These are phyloP conservation scores for Phytopythium montanum DNA, from an alignment of 352 stramenopile species.

Conservation along the genomic window DNA sequence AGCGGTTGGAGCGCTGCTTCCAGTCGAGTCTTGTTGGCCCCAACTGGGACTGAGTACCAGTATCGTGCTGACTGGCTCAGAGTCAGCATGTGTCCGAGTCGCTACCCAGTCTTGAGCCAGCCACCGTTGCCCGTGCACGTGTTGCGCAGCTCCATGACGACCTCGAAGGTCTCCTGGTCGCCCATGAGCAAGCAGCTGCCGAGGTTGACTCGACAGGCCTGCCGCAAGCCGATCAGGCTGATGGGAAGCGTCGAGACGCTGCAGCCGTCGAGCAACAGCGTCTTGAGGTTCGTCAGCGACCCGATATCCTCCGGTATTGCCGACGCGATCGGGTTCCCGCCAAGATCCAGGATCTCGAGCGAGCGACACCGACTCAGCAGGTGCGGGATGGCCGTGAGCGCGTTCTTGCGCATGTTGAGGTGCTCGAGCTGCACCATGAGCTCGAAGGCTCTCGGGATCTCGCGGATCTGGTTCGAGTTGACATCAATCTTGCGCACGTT, in stretches of 20 bases:
- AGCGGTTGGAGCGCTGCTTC: neutral
- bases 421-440: slow-evolving; percentile 58
- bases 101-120: slow-evolving; percentile 53
- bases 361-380: slow-evolving; percentile 39
- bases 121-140: slow-evolving; percentile 52
- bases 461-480: slow-evolving; percentile 61
- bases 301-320: slow-evolving; percentile 40
- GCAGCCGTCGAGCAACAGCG: slow-evolving; percentile 58
- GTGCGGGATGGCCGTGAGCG: slow-evolving; percentile 38
- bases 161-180: slow-evolving; percentile 66
- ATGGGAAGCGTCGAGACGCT: slow-evolving; percentile 51
- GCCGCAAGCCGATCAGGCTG: slow-evolving; percentile 51
- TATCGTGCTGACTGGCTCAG: neutral
- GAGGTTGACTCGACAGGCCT: slow-evolving; percentile 56
- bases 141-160: slow-evolving; percentile 44
- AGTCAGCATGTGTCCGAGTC: neutral
- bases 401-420: slow-evolving; percentile 65
- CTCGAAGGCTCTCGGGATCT: slow-evolving; percentile 42
- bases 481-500: slow-evolving; percentile 75
- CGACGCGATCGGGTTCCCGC: slow-evolving; percentile 48
- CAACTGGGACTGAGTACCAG: too few species aligned
- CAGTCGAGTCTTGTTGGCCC: too few species aligned
- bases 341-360: slow-evolving; percentile 73
- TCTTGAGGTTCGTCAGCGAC: slow-evolving; percentile 49
- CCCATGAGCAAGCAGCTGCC: slow-evolving; percentile 48